Evolutionary conservation across 2,329 filamentous ascomycete species (phyloP).

Genomic region (Rhynchosporium graminicola): DNA sequence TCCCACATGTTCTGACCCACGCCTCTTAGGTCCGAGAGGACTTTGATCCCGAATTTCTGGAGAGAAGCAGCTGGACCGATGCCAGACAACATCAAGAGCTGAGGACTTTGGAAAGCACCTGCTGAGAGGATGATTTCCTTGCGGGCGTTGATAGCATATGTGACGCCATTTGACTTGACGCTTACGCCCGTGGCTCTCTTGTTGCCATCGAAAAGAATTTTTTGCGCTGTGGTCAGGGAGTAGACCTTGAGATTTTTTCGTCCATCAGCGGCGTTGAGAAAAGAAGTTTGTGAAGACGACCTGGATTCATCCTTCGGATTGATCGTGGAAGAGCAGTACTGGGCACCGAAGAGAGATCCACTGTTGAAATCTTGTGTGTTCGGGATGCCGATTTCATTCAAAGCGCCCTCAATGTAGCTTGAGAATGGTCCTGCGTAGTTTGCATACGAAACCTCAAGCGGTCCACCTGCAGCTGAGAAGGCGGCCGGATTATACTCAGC

Average conservation of each 20-base stretch:
- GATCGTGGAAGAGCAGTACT: slow-evolving; percentile 41
- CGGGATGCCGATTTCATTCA: slow-evolving; percentile 44
- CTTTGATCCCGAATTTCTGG: slow-evolving; percentile 45
- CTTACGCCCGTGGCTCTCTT: slow-evolving; percentile 47
- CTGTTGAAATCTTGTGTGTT: slow-evolving; percentile 43
- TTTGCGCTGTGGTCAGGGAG: slow-evolving; percentile 46
- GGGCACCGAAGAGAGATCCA: slow-evolving; percentile 45
- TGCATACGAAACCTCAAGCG: slow-evolving; percentile 46
- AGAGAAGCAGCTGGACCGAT: slow-evolving; percentile 49
- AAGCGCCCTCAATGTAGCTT: slow-evolving; percentile 43
- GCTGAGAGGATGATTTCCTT: slow-evolving; percentile 43
- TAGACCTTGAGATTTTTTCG: slow-evolving; percentile 44
- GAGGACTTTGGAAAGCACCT: slow-evolving; percentile 52
- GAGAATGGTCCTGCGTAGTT: slow-evolving; percentile 42
- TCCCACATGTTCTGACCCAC: slow-evolving; percentile 54
- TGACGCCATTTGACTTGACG: slow-evolving; percentile 33
- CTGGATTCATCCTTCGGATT: slow-evolving; percentile 36
- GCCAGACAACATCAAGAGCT: slow-evolving; percentile 51
- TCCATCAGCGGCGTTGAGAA: slow-evolving; percentile 35
- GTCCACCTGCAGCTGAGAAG: slow-evolving; percentile 40
- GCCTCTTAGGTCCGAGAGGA: slow-evolving; percentile 49
- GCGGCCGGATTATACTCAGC: slow-evolving; percentile 36
- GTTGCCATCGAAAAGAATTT: slow-evolving; percentile 46
- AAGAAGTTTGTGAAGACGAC: slow-evolving; percentile 44
- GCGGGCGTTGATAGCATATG: slow-evolving; percentile 24